Percentiles rank a stretch among this genome's conserved stretches.
Conservation (phyloP, 2,329 filamentous ascomycete species). For the Exutisphaerella laricina region DNA sequence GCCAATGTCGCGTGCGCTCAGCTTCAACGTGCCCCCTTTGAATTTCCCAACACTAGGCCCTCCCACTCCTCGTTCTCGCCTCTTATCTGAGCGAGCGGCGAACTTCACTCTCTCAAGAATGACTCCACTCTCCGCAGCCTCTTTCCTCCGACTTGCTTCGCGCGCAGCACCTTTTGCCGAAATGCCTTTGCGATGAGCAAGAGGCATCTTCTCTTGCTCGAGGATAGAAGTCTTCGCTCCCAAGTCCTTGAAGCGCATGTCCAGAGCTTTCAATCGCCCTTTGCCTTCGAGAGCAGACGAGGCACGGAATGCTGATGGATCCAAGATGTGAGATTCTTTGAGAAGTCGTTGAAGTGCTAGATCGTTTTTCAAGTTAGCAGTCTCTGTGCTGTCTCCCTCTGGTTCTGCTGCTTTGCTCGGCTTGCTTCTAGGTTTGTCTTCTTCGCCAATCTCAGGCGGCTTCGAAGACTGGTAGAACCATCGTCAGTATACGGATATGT, state of each 20-base stretch:
- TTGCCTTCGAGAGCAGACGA: conserved; percentile 53
- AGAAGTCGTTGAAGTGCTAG: conserved; percentile 86
- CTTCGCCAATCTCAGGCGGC: conserved; percentile 39
- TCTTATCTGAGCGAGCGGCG: conserved; percentile 37
- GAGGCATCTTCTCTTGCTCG: conserved; percentile 80
- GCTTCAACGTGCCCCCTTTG: conserved; percentile 67
- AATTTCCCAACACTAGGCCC: conserved; percentile 76
- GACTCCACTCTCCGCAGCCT: conserved; percentile 86
- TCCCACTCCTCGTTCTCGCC: conserved; percentile 60
- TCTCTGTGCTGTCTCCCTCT: conserved; percentile 52
- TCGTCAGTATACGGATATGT: too few relatives aligned
- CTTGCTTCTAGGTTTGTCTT: conserved; percentile 24
- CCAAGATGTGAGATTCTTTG: conserved; percentile 83
- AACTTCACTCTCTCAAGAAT: conserved; percentile 63
- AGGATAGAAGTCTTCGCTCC: conserved; percentile 72
- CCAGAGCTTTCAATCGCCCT: conserved; percentile 72
- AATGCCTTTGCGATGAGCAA: conserved; percentile 82
- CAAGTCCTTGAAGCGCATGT: conserved; percentile 74
- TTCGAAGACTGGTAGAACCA: too few relatives aligned
- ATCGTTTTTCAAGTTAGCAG: conserved; percentile 76
- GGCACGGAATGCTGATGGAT: conserved; percentile 49
- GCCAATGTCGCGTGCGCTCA: conserved; percentile 72
- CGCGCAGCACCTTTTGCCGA: conserved; percentile 56
- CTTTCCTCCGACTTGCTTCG: conserved; percentile 66
- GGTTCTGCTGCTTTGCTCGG: conserved; percentile 18